A percentile compares a stretch with the other conserved stretches of the same genome.
phyloP scores from a whole-genome alignment of 345 rosid genomes.

The Hibiscus syriacus region DNA sequence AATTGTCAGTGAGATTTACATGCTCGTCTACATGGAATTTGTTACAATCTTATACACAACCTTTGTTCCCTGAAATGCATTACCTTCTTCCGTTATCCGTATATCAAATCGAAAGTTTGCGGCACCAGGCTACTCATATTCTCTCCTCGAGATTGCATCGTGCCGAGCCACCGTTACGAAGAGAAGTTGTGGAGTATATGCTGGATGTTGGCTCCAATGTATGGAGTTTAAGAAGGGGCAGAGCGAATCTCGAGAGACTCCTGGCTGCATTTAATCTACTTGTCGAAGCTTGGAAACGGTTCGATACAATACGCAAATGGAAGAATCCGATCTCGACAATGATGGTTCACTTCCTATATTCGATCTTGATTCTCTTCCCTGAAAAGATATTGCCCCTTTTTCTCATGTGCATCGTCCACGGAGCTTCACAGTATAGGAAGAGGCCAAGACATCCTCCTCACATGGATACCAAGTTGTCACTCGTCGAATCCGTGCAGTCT shows the following conservation, averaged over 20 bases:
- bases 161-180: constrained; percentile 40
- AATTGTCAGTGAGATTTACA: constrained; percentile 38
- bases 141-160: constrained; percentile 27
- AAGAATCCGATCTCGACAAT: constrained; percentile 23
- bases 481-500: constrained; percentile 16
- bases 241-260: constrained; percentile 34
- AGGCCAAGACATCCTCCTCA: constrained; percentile 43
- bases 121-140: constrained; percentile 35
- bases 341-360: constrained; percentile 10
- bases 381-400: constrained; percentile 20
- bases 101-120: constrained; percentile 30
- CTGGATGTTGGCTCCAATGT: constrained; percentile 27
- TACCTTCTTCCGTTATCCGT: constrained; percentile 37
- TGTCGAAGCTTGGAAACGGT: constrained; percentile 25
- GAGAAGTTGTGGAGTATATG: constrained; percentile 49
- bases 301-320: constrained; percentile 33
- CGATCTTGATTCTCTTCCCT: constrained; percentile 16
- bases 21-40: constrained; percentile 26
- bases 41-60: constrained; percentile 30
- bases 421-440: constrained; percentile 14
- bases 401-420: constrained; percentile 9
- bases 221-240: constrained; percentile 47
- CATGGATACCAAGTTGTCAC: constrained; percentile 36
- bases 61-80: constrained; percentile 37
- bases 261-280: constrained; percentile 21